phyloP scores from a whole-genome alignment of 2,329 filamentous ascomycete species.

The Apiospora kogelbergensis region DNA sequence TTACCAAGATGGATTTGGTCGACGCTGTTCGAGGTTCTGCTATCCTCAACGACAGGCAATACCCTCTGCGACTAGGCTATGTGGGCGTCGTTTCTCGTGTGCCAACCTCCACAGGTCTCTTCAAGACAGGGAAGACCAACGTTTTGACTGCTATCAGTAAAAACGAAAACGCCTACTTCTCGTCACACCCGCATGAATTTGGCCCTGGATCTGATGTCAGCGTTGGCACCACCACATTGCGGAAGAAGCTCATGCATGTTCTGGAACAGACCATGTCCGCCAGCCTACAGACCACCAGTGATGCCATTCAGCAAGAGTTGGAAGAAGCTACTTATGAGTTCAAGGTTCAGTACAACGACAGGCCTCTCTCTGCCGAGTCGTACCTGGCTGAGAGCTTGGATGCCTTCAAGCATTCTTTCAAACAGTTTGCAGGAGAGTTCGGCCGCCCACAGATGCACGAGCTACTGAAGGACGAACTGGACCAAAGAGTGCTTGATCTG shows the following conservation, averaged over 20 bases:
- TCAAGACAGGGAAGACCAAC: constrained; percentile 79
- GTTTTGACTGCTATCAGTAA: constrained; percentile 79
- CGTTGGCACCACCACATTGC: constrained; percentile 81
- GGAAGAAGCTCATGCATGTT: constrained; percentile 96
- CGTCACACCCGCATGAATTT: constrained; percentile 77
- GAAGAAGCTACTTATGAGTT: constrained; percentile 98
- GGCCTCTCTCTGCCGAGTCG: constrained; percentile 89
- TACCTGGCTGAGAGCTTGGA: constrained; percentile 95
- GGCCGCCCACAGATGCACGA: constrained; percentile 86
- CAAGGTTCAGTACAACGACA: constrained; percentile 98
- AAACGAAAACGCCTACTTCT: constrained; percentile 88
- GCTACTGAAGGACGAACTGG: constrained; percentile 86
- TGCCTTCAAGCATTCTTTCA: constrained; percentile 97
- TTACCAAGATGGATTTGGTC: constrained; percentile 98
- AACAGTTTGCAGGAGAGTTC: constrained; percentile 86
- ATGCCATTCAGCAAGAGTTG: constrained; percentile 90
- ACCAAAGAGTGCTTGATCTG: constrained; percentile 91
- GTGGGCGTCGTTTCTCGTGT: constrained; percentile 91
- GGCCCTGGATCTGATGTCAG: constrained; percentile 70
- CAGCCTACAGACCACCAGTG: constrained; percentile 83
- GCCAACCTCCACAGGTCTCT: constrained; percentile 69
- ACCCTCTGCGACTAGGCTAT: constrained; percentile 91
- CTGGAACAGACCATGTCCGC: constrained; percentile 96
- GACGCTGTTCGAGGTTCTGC: constrained; percentile 75
- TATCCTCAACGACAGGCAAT: constrained; percentile 86